phyloP scores from a whole-genome alignment of 352 stramenopile genomes.

The Thraustotheca clavata region DNA sequence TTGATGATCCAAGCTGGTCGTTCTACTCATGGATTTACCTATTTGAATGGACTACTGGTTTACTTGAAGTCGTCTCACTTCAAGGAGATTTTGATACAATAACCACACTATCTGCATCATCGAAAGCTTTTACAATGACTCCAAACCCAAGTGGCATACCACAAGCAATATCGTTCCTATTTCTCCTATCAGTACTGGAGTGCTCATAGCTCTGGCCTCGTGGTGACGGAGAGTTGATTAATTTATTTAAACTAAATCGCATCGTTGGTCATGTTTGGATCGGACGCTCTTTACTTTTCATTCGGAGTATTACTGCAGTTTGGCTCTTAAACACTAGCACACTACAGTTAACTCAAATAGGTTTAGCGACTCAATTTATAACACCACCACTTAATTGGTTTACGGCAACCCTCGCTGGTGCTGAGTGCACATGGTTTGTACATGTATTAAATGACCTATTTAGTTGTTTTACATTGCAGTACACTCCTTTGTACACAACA shows the following conservation, averaged over 20 bases:
- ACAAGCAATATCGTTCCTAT: not conserved
- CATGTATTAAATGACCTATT: conserved; percentile 13
- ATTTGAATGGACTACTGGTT: not conserved
- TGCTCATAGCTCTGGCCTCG: not conserved
- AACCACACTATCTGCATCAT: not conserved
- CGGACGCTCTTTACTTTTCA: conserved; percentile 9
- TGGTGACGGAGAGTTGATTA: not conserved
- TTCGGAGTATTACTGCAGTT: conserved; percentile 7
- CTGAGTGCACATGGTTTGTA: conserved; percentile 9
- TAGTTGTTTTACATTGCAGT: not conserved
- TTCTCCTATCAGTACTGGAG: not conserved
- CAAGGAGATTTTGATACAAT: not conserved
- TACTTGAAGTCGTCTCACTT: conserved; percentile 13
- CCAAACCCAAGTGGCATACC: not conserved
- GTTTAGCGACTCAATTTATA: not conserved
- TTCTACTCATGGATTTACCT: conserved; percentile 4
- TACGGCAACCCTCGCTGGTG: not conserved
- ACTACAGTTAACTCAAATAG: not conserved
- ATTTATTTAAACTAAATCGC: conserved; percentile 11
- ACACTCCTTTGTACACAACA: not conserved
- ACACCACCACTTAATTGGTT: conserved; percentile 7
- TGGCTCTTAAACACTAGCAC: not conserved
- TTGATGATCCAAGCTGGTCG: not conserved
- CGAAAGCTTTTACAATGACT: not conserved
- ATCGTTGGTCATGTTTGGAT: conserved; percentile 6